phyloP scores from a whole-genome alignment of 177 flowering plant species.

The Telopea speciosissima region DNA sequence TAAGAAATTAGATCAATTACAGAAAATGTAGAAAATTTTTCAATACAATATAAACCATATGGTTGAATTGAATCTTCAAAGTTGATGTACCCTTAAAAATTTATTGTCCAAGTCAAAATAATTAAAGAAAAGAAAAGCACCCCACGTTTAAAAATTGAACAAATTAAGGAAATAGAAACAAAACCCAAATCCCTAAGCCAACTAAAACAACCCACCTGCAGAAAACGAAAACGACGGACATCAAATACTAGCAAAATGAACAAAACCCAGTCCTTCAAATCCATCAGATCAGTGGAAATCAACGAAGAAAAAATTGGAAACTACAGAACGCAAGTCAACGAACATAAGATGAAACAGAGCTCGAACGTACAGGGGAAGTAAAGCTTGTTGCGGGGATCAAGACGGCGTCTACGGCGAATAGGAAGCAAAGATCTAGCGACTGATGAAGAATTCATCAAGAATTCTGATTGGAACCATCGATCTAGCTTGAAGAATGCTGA shows the following conservation, averaged over 20 bases:
- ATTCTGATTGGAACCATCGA: slow-evolving; percentile 41
- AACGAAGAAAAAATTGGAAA: background rate
- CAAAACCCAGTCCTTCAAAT: slow-evolving; percentile 1
- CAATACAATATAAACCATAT: too few relatives aligned
- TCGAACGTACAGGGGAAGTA: slow-evolving; percentile 72
- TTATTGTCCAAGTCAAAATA: background rate
- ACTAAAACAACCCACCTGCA: background rate
- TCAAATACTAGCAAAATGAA: background rate
- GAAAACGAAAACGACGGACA: background rate
- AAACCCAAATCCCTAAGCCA: background rate
- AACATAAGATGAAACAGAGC: background rate
- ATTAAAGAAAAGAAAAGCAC: background rate
- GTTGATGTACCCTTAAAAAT: too few relatives aligned
- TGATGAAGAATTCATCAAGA: slow-evolving; percentile 48
- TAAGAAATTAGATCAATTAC: too few relatives aligned
- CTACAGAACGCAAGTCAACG: slow-evolving; percentile 2
- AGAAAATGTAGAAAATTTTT: too few relatives aligned
- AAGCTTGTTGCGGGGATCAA: slow-evolving; percentile 81
- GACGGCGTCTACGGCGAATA: slow-evolving; percentile 68
- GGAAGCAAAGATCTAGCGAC: slow-evolving; percentile 86
- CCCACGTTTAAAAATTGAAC: background rate
- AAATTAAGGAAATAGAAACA: background rate
- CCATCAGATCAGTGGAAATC: background rate
- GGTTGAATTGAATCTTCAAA: too few relatives aligned
- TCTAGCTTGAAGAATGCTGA: too few relatives aligned